phyloP scores from a whole-genome alignment of 352 stramenopile species.

The Pythium scleroteichum region DNA sequence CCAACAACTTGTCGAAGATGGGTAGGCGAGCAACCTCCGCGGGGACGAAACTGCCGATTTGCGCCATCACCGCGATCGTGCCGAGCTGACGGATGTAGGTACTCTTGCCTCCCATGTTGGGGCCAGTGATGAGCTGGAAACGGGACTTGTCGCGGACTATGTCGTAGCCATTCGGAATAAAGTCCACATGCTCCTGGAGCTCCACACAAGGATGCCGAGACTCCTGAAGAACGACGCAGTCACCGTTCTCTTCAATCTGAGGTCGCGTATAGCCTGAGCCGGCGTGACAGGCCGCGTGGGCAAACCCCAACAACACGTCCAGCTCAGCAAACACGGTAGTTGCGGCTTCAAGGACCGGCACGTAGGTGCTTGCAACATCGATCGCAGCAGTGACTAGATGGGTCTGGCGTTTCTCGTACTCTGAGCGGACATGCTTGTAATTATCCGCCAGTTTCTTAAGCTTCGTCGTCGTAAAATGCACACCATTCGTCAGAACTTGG shows the following conservation, averaged over 20 bases:
- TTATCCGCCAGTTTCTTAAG: slow-evolving; percentile 86
- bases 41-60: slow-evolving; percentile 98
- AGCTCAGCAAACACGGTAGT: slow-evolving; percentile 89
- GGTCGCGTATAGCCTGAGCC: slow-evolving; percentile 78
- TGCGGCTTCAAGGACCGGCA: slow-evolving; percentile 93
- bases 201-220: slow-evolving; percentile 98
- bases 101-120: slow-evolving; percentile 99
- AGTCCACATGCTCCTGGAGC: slow-evolving; percentile 94
- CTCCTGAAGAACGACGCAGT: slow-evolving; percentile 71
- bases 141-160: slow-evolving; percentile 81
- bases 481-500: slow-evolving; percentile 95
- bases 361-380: slow-evolving; percentile 94
- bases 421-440: slow-evolving; percentile 79
- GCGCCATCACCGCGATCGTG: slow-evolving; percentile 94
- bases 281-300: slow-evolving; percentile 92
- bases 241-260: slow-evolving; percentile 51
- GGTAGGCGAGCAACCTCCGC: slow-evolving; percentile 88
- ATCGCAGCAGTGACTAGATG: slow-evolving; percentile 93
- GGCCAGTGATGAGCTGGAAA: slow-evolving; percentile 97
- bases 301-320: slow-evolving; percentile 95
- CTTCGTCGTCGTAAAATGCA: slow-evolving; percentile 96
- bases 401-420: slow-evolving; percentile 93
- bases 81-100: slow-evolving; percentile 98
- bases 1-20: slow-evolving; percentile 96
- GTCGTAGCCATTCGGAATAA: slow-evolving; percentile 98